A percentile compares a stretch with the other conserved stretches of the same genome.
Evolutionary conservation across 2,329 filamentous ascomycete species (phyloP).

Genomic region (Fusarium odoratissimum): DNA sequence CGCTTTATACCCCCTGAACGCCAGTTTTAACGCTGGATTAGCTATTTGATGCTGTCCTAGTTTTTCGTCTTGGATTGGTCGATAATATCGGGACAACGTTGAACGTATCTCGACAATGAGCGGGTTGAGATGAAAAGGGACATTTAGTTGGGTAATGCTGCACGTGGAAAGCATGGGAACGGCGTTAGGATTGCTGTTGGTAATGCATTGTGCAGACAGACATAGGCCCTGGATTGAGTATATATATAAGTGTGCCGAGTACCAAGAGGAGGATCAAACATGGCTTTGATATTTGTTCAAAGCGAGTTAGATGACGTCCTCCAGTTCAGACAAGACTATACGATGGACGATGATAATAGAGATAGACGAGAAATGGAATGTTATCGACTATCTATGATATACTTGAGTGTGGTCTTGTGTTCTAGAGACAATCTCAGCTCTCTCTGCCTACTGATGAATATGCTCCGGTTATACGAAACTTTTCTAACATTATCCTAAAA

Average conservation of each 20-base stretch:
- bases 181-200: conserved; percentile 43
- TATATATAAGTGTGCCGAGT: conserved; percentile 2
- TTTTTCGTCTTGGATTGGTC: conserved; percentile 33
- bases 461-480: no score
- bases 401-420: no score
- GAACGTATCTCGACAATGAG: conserved; percentile 24
- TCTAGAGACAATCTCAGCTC: no score
- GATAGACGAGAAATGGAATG: conserved; percentile 40
- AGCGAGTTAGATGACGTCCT: conserved; percentile 15
- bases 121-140: conserved; percentile 26
- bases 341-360: conserved; percentile 41
- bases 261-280: conserved; percentile 5
- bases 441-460: no score
- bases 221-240: conserved; percentile 20
- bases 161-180: conserved; percentile 43
- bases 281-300: conserved; percentile 19
- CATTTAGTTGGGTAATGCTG: conserved; percentile 42
- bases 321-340: conserved; percentile 20
- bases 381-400: conserved; percentile 11
- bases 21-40: conserved; percentile 29
- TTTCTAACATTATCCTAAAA: no score
- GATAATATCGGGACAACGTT: conserved; percentile 20
- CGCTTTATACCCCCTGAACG: conserved; percentile 38
- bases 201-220: conserved; percentile 35
- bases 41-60: conserved; percentile 17